Base-by-base conservation (phyloP, 2,329 filamentous ascomycete species). In the Beauveria sp. region DNA sequence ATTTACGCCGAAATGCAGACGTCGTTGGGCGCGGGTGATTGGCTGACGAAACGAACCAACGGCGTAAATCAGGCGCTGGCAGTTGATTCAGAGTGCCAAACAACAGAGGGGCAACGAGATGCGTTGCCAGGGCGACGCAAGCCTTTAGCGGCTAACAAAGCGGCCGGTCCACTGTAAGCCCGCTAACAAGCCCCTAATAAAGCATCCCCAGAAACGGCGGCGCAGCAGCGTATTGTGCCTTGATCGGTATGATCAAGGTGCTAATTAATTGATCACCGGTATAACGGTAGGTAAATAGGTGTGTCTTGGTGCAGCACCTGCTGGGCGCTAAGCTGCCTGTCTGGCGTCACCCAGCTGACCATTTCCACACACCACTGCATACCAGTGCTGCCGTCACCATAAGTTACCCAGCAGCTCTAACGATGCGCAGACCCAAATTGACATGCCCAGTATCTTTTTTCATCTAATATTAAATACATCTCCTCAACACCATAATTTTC, bases 61-160 rank as follows among this genome's bases (percentile, higher is more conserved):
- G 58, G 50, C 58, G 58, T 20, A 41, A 24, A 18, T 41, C 12
- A 50, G 52, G 58, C 58, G 58, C 24, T 50, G 40, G 24, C 20
- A 30, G 22, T 61, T 61, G 58, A 61, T 61, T 55, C 51, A 53
- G 58, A 50, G 8, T 48, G 43, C 47, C 47, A 56, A 62, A 63
- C 63, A 67, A 66, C 65, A 65, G 65, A 67, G 64, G 65, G 66
- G 64, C 52, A 62, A 55, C 62, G 28, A 48, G 28, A 9, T 4
- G 9, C 22, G 66, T 67, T 66, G 66, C 65, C 47, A 63, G 61
- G 65, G 61, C 62, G 61, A 64, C 63, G 28, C 30, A 22, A 22
- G 26, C 37, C 41, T 28, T 30, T 16, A 51, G 50, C 59, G 48
- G 30, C 55, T 51, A 20, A 22, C 62, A 37, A 30, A 22, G 43